These are phyloP conservation scores for Urtica urens DNA, from an alignment of 306 rosid species.

Conservation along the genomic window DNA sequence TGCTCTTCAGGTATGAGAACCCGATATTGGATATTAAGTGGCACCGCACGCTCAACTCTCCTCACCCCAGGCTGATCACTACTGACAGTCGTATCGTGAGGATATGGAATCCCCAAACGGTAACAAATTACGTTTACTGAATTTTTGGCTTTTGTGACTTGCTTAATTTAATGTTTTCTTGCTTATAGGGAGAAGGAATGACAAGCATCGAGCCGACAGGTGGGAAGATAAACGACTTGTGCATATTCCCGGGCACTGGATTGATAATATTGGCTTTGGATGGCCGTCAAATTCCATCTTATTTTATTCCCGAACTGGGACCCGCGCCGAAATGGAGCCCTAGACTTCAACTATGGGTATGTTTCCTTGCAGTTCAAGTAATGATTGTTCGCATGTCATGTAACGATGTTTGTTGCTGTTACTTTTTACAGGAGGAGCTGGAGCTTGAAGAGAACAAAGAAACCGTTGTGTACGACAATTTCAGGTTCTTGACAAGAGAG, in stretches of 20 bases:
- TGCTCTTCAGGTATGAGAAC: constrained; percentile 70
- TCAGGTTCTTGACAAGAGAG: constrained; percentile 75
- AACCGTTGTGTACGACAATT: constrained; percentile 59
- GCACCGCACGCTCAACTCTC: constrained; percentile 74
- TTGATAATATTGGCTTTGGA: constrained; percentile 81
- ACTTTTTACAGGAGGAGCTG: constrained; percentile 69
- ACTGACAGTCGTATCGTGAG: constrained; percentile 69
- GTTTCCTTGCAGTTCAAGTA: constrained; percentile 18
- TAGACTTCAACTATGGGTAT: constrained; percentile 67
- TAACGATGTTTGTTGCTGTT: constrained; percentile 4
- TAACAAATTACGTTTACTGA: constrained; percentile 9
- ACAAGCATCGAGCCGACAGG: constrained; percentile 82
- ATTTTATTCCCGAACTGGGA: constrained; percentile 83
- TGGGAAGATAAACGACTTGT: constrained; percentile 74
- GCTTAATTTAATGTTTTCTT: constrained; percentile 4
- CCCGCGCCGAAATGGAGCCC: constrained; percentile 99
- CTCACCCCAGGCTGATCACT: constrained; percentile 60
- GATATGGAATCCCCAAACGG: constrained; percentile 89
- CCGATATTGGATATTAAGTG: constrained; percentile 87
- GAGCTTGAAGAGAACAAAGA: constrained; percentile 68
- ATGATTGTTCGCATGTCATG: constrained; percentile 3
- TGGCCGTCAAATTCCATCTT: constrained; percentile 75
- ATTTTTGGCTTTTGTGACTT: neutral
- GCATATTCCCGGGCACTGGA: constrained; percentile 74
- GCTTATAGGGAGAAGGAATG: constrained; percentile 77